Evolutionary conservation across 2,329 filamentous ascomycete genomes (phyloP), one percentile per base, ranked within the genome.

Genomic region (Capronia epimyces): DNA sequence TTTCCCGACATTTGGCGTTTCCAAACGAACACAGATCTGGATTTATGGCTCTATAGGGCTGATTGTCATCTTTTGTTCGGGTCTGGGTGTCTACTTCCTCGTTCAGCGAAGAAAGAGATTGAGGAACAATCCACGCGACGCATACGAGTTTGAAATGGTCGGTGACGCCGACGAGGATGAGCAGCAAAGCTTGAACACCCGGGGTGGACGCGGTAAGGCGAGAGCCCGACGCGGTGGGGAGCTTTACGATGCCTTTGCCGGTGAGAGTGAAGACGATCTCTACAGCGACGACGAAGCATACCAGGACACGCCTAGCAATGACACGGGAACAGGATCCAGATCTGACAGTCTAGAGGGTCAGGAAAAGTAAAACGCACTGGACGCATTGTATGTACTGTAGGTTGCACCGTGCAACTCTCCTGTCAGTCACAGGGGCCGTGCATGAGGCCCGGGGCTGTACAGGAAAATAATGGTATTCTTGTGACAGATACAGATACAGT

Each of bases 211-310:
- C 75, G 77, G 45, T 69, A 67, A 66, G 27, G 69, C 66, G 61
- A 77, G 69, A 67, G 66, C 74, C 58, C 74, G 88, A 43, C 69
- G 72, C 16, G 93, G 89, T 1, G 89, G 91, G 22, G 91, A 97
- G 72, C 73, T 98, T 39, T 98, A 98, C 67, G 93, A 98, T 74
- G 93, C 93, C 3, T 98, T 98, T 75, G 93, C 93, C 0, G 90
- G 88, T 13, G 91, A 89, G 46, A 91, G 91, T 51, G 90, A 93
- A 50, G 86, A 88, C 49, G 63, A 64, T 52, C 63, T 81, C 34
- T 71, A 80, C 54, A 75, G 71, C 57, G 71, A 71, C 12, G 73
- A 74, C 31, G 61, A 61, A 43, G 52, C 42, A 21, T 61, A 65
- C 36, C 60, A 60, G 43, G 63, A 65, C 37, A 62, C 58, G 1